Evolutionary conservation across 208 protist species (phyloP).

Genomic region (Spironucleus salmonicida): DNA sequence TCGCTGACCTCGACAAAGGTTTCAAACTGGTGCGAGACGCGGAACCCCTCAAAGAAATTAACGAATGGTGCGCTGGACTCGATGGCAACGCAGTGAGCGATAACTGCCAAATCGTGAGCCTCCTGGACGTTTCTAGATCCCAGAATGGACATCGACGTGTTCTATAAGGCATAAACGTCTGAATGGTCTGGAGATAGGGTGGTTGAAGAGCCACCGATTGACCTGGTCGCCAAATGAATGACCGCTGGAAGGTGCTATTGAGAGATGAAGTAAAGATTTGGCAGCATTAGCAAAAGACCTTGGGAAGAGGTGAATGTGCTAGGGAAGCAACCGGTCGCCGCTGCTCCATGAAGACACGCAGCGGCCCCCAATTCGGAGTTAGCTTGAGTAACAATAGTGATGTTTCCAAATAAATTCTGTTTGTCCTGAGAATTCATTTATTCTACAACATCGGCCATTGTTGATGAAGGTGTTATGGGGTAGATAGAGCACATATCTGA

Average conservation of each 20-base stretch:
- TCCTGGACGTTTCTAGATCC: constrained; percentile 51
- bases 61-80: constrained; percentile 49
- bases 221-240: constrained; percentile 31
- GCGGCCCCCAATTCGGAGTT: constrained; percentile 36
- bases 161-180: constrained; percentile 50
- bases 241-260: constrained; percentile 30
- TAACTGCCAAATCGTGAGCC: constrained; percentile 48
- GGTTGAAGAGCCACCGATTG: constrained; percentile 38
- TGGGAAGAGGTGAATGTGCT: constrained; percentile 55
- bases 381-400: constrained; percentile 39
- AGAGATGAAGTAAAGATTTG: constrained; percentile 56
- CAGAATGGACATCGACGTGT: constrained; percentile 50
- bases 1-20: constrained; percentile 37
- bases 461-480: constrained; percentile 18
- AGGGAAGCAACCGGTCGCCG: constrained; percentile 41
- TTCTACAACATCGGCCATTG: constrained; percentile 54
- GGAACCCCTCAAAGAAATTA: constrained; percentile 54
- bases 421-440: constrained; percentile 44
- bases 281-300: constrained; percentile 58
- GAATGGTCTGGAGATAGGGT: constrained; percentile 54
- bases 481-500: constrained; percentile 42
- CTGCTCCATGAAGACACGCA: constrained; percentile 40
- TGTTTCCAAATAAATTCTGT: constrained; percentile 51
- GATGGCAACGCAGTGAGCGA: constrained; percentile 52
- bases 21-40: constrained; percentile 49